Evolutionary conservation across 139 green algal species (phyloP), one percentile per base, ranked within the genome.

Genomic region (Coelastrella sp.): DNA sequence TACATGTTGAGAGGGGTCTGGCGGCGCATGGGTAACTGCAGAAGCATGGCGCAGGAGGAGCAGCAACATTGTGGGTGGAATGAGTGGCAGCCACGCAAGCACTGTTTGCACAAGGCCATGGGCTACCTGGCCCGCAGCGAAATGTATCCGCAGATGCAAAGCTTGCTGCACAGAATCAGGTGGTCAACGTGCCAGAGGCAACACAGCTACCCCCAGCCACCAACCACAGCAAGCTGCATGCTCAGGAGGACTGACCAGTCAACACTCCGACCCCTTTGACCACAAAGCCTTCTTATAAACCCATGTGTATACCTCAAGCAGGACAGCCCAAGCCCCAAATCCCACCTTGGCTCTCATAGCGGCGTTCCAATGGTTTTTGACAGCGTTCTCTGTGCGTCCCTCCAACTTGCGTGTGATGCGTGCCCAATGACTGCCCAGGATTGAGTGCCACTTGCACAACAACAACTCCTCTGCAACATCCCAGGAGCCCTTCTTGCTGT

Each of bases 321-420:
- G 7, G 7, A 68, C 10, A 68, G 7, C 61, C 10, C 61, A 68
- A 68, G 61, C 61, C 7, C 7, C 23, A 22, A 23, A 0, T 17
- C 73, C 32, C 59, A 83, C 80, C 88, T 91, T 87, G 66, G 80
- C 81, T n/a, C 94, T 76, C 81, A 97, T 86, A 11, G 95, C 97
- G 14, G 95, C 93, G 86, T 98, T 97, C 95, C 96, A 98, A 92
- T 97, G 96, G 94, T 98, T 98, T 86, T 98, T 98, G 73, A 98
- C 96, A 14, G 96, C 93, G 23, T 98, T 98, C 83, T 98, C 96
- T 17, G 96, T 97, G 22, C 96, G 90, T 3, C 96, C 96, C 2
- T 94, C 92, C 32, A 98, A 91, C 58, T 93, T 84, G 85, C 96
- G 93, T 14, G 95, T 94, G 47, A 98, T 97, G 83, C 83, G 83